Conservation (phyloP, 1,284 basidiomycete species). For the Boletus semigastroideus region DNA sequence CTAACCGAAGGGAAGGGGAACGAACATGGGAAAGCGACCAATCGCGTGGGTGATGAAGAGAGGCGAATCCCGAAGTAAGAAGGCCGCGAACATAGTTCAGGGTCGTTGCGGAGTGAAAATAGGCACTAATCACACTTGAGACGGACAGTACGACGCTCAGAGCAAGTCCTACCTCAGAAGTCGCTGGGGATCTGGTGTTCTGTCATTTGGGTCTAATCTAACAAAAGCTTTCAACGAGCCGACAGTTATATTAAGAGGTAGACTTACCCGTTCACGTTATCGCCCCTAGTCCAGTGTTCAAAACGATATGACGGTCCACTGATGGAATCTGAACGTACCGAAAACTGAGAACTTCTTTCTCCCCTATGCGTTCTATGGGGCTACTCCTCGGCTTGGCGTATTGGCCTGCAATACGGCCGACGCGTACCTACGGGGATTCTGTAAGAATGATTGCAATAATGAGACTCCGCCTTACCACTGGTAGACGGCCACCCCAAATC, state of each 20-base stretch:
- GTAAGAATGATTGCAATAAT: constrained; percentile 7
- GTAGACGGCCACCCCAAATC: constrained; percentile 89
- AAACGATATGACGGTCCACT: neutral
- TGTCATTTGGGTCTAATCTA: constrained; percentile 69
- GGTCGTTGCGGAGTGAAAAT: constrained; percentile 94
- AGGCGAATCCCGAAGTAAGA: constrained; percentile 89
- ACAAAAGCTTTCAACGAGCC: neutral
- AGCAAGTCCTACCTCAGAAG: constrained; percentile 61
- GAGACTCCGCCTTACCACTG: constrained; percentile 56
- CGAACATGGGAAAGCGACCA: constrained; percentile 95
- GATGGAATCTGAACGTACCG: constrained; percentile 45
- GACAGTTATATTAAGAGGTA: constrained; percentile 21
- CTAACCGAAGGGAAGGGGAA: constrained; percentile 68
- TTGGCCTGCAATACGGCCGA: constrained; percentile 93
- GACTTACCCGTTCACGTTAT: constrained; percentile 89
- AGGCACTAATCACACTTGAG: constrained; percentile 58
- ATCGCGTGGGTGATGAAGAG: constrained; percentile 85
- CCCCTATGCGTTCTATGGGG: constrained; percentile 75
- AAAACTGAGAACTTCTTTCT: constrained; percentile 75
- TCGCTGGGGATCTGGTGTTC: constrained; percentile 86
- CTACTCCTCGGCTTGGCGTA: constrained; percentile 96
- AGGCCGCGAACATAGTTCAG: constrained; percentile 91
- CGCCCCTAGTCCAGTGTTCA: constrained; percentile 61
- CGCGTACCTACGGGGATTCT: constrained; percentile 60
- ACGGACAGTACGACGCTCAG: neutral